Base-by-base conservation (phyloP, 805 yeast species). In the Candida ortonii region DNA sequence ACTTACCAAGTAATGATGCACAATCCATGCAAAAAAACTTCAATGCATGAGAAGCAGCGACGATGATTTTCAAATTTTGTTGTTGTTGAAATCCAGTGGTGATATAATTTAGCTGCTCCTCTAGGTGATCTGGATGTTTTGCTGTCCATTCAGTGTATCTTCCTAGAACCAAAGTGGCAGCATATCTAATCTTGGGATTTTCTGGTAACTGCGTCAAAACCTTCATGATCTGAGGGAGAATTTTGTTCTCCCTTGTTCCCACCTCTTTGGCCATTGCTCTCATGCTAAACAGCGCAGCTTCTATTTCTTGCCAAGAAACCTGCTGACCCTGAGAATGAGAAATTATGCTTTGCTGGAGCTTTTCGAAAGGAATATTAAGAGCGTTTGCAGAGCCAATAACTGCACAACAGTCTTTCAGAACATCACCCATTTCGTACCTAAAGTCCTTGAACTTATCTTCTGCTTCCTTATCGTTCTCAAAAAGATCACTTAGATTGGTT, bases 361-460 rank as follows among this genome's bases (percentile, higher is more conserved):
- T 73, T 22, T 64, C 62, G 49, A 78, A 82, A 13, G 96, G 95
- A 34, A 84, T 79, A 15, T 64, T 59, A 22, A 93, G 66, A 0
- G 96, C 87, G 25, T 61, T 65, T 7, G 73, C 62, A 3, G 94
- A 70, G 1, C 97, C 97, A 26, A 86, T 78, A 3, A 93, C 90
- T 2, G 85, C 84, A 49, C 97, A 85, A 65, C 97, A 88, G 55
- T 88, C 95, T 55, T 94, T 94, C 42, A 93, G 65, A n/a, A 90
- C 96, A 57, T 93, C 97, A 23, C 97, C 97, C 84, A 93, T 85
- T 37, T 87, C 96, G 61, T 93, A 93, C 52, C 99, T 73, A 62
- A 90, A 93, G 39, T 87, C 94, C 52, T 85, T 80, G 58, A 93
- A 93, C 59, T 87, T 85, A 54, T 94, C 98, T 54, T 88, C 95